These are phyloP conservation scores for Trichosporon sp. DNA, from an alignment of 1,284 basidiomycete species.

Conservation along the genomic window DNA sequence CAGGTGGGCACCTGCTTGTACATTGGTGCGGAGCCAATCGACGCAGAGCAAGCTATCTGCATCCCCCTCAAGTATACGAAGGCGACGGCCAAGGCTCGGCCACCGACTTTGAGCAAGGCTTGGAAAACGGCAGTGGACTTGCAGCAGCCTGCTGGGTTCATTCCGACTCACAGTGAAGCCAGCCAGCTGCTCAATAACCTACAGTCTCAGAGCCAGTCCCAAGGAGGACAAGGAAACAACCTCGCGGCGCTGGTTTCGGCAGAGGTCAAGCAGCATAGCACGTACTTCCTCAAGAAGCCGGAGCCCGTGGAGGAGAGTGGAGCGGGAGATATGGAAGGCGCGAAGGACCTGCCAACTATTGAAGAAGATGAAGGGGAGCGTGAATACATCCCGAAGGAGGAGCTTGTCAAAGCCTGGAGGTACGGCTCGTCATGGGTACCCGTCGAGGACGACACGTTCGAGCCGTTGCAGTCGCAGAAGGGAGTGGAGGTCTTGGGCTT, in stretches of 20 bases:
- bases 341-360: constrained; percentile 30
- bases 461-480: constrained; percentile 68
- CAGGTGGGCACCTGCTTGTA: constrained; percentile 67
- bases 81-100: constrained; percentile 71
- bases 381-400: constrained; percentile 53
- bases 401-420: constrained; percentile 72
- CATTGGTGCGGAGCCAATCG: constrained; percentile 70
- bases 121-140: constrained; percentile 57
- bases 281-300: constrained; percentile 47
- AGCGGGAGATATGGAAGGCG: neutral
- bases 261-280: constrained; percentile 50
- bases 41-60: constrained; percentile 70
- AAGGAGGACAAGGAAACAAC: constrained; percentile 12
- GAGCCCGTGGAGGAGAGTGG: neutral
- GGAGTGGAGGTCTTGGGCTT: constrained; percentile 89
- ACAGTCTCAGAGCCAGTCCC: constrained; percentile 30
- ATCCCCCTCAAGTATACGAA: constrained; percentile 79
- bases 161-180: constrained; percentile 13
- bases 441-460: constrained; percentile 76
- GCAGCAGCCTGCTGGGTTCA: constrained; percentile 33
- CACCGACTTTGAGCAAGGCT: constrained; percentile 82
- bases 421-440: constrained; percentile 89
- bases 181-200: constrained; percentile 24
- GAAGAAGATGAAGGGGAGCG: constrained; percentile 36
- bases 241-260: constrained; percentile 52